Evolutionary conservation across 78 protist genomes (phyloP), one percentile per base, ranked within the genome.

Genomic region (Speleostelium caveatum): DNA sequence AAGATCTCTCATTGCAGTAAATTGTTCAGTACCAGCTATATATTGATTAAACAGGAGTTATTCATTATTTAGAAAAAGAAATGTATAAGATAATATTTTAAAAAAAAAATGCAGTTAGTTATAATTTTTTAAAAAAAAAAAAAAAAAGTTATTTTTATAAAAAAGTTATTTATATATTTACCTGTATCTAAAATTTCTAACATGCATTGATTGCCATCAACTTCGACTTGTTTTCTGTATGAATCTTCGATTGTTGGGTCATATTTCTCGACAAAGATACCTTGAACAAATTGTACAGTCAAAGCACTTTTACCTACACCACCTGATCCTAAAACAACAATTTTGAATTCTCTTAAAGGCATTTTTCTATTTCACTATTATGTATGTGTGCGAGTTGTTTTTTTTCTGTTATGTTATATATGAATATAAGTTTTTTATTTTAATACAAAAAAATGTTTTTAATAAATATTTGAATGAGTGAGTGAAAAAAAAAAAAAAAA

Each of bases 181-280:
- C 99, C 99, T 26, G 99, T 98, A 93, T 98, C 99, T 51, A 97
- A 88, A 24, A 98, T 97, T 62, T 97, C 98, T 26, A 98, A 96
- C 83, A 96, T 68, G 56, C 95, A 80, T 38, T 92, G 88, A 45
- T 87, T 65, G 14, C 95, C 97, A 60, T 98, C 99, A 24, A 98
- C 87, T 53, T 93, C 92, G 16, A 94, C 95, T 66, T 94, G 97
- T 78, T 96, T 97, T 49, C 98, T 92, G 92, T 98, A 96, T 36
- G 95, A 63, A 86, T 98, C 99, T 79, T 97, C 95, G 53, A 92
- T 92, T 24, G 95, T 92, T 75, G 95, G 95, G 28, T 92, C 95
- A 51, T 92, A 76, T 65, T 92, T 92, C 56, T 92, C 95, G n/a
- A 92, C 95, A 59, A 92, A 92, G 67, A 92, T 92, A 67, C 95